Evolutionary conservation across 2,329 filamentous ascomycete genomes (phyloP).

Genomic region (Chaetomiaceae sp.): DNA sequence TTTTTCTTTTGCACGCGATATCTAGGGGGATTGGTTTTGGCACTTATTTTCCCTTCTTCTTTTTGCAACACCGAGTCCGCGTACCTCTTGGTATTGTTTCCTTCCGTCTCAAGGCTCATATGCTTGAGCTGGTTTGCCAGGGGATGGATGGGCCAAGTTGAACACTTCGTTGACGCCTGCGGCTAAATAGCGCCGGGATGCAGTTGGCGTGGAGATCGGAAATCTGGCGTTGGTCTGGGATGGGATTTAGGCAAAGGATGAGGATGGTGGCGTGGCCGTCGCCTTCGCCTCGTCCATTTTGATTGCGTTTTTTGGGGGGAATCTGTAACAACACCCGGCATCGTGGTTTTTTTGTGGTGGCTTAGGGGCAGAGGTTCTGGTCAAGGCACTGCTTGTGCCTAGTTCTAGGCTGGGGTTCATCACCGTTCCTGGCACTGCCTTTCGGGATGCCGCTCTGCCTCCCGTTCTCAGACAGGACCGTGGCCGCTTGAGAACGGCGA

Average conservation of each 20-base stretch:
- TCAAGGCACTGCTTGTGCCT: not conserved
- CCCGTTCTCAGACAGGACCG: too few species aligned
- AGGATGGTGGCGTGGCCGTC: not conserved
- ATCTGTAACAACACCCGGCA: slow-evolving; percentile 21
- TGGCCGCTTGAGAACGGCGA: too few species aligned
- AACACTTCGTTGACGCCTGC: not conserved
- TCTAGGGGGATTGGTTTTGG: slow-evolving; percentile 1
- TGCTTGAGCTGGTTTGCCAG: not conserved
- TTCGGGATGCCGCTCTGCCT: too few species aligned
- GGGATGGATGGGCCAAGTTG: not conserved
- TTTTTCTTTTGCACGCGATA: too few species aligned
- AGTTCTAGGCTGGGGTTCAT: not conserved
- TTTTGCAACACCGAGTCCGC: slow-evolving; percentile 9
- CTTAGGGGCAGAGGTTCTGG: not conserved
- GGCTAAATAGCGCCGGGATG: not conserved
- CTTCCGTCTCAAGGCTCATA: slow-evolving; percentile 5
- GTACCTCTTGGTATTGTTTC: slow-evolving; percentile 2
- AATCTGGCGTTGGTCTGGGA: slow-evolving; percentile 6
- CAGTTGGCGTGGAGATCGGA: not conserved
- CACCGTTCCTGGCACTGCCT: not conserved
- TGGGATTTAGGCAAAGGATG: slow-evolving; percentile 1
- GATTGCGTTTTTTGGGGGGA: slow-evolving; percentile 8
- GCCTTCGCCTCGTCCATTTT: not conserved
- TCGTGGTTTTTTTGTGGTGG: not conserved
- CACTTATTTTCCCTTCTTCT: slow-evolving; percentile 9